These are phyloP conservation scores for Priceomyces haplophilus DNA, from an alignment of 805 yeast genomes.

Conservation along the genomic window DNA sequence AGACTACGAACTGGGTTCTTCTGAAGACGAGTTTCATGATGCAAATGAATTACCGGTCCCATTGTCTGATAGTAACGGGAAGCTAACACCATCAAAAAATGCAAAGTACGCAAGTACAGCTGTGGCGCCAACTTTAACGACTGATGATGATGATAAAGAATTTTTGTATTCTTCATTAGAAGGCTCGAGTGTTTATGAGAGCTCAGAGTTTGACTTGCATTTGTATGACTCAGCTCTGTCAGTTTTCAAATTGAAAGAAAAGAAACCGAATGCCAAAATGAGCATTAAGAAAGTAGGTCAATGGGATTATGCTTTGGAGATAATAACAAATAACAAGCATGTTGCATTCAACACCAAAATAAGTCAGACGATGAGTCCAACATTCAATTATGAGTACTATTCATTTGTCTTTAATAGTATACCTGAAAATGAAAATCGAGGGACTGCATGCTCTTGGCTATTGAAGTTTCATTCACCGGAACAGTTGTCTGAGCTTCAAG, in stretches of 20 bases:
- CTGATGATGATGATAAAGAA: background rate
- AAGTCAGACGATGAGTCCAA: conserved; percentile 55
- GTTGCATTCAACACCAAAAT: conserved; percentile 13
- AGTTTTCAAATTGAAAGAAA: conserved; percentile 44
- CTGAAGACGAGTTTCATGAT: conserved; percentile 13
- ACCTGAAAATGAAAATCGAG: conserved; percentile 18
- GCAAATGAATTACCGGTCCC: conserved; percentile 7
- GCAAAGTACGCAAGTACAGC: no score
- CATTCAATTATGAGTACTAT: conserved; percentile 53
- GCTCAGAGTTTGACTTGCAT: conserved; percentile 42
- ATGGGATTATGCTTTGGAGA: conserved; percentile 54
- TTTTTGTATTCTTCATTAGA: background rate
- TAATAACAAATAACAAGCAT: conserved; percentile 19
- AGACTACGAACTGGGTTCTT: conserved; percentile 3
- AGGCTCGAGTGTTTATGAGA: conserved; percentile 12
- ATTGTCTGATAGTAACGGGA: background rate
- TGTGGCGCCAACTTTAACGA: background rate
- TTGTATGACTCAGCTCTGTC: conserved; percentile 54
- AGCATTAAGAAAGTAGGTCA: conserved; percentile 43
- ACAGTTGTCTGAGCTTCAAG: conserved; percentile 51
- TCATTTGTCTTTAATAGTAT: conserved; percentile 67
- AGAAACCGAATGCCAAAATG: conserved; percentile 24
- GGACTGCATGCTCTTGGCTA: conserved; percentile 57
- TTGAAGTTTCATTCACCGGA: conserved; percentile 47
- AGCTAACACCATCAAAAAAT: no score